Percentiles rank a stretch among this genome's conserved stretches.
phyloP scores from a whole-genome alignment of 768 basidiomycete genomes.

The Dioszegia aurantiaca region DNA sequence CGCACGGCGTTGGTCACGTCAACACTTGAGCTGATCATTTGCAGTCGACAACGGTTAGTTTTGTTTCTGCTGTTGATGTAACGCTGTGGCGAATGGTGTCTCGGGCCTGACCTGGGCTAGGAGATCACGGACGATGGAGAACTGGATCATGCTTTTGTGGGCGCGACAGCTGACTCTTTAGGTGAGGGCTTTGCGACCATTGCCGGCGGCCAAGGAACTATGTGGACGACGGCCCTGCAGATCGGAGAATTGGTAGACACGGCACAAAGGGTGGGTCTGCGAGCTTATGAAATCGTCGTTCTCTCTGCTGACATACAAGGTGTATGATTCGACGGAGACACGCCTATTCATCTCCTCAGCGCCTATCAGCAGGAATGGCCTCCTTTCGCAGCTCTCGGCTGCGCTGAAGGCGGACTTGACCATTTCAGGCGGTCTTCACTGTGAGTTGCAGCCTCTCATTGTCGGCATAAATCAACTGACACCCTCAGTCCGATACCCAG shows the following conservation, averaged over 20 bases:
- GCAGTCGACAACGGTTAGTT: conserved; percentile 45
- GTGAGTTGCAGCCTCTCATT: conserved; percentile 23
- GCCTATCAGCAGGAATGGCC: conserved; percentile 85
- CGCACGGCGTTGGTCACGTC: neutral
- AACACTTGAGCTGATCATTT: conserved; percentile 11
- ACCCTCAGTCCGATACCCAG: conserved; percentile 76
- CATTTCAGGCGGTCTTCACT: conserved; percentile 90
- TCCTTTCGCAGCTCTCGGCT: conserved; percentile 83
- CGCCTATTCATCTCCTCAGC: conserved; percentile 89
- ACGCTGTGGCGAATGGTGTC: too few relatives aligned
- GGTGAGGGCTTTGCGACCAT: conserved; percentile 92
- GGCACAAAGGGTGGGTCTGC: conserved; percentile 77
- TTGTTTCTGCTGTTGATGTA: too few relatives aligned
- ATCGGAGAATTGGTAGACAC: conserved; percentile 98
- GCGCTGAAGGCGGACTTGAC: conserved; percentile 92
- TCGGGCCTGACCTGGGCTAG: too few relatives aligned
- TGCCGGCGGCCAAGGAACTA: conserved; percentile 94
- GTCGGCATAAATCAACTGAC: conserved; percentile 11
- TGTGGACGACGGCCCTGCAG: conserved; percentile 97
- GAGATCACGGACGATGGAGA: too few relatives aligned
- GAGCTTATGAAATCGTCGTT: conserved; percentile 14
- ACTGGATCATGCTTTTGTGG: too few relatives aligned
- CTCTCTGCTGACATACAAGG: conserved; percentile 36
- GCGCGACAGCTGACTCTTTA: conserved; percentile 23
- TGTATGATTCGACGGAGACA: conserved; percentile 84